Conservation (phyloP, 306 rosid species). For the Quercus agrifolia region DNA sequence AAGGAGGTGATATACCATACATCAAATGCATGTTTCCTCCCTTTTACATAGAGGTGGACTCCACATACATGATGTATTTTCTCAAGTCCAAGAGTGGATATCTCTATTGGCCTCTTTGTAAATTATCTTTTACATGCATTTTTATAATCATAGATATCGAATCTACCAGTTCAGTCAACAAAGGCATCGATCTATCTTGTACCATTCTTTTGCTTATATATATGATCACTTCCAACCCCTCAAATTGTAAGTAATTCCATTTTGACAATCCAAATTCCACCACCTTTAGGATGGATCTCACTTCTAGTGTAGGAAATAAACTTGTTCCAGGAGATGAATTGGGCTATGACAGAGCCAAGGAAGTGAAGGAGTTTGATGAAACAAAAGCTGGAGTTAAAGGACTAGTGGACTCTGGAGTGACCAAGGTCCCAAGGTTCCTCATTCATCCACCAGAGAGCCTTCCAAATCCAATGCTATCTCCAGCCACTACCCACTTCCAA, state of each 20-base stretch:
- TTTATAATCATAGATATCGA: slow-evolving; percentile 26
- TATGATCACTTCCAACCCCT: slow-evolving; percentile 24
- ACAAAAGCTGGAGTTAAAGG: slow-evolving; percentile 76
- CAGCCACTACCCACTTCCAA: slow-evolving; percentile 8
- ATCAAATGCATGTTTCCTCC: too few species aligned
- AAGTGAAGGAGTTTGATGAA: slow-evolving; percentile 68
- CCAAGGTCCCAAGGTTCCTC: slow-evolving; percentile 57
- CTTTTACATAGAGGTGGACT: too few species aligned
- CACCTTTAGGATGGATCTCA: slow-evolving; percentile 24
- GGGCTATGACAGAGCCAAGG: slow-evolving; percentile 53
- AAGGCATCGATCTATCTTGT: slow-evolving; percentile 24
- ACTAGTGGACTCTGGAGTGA: slow-evolving; percentile 51
- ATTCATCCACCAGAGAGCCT: slow-evolving; percentile 44
- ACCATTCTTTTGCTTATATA: slow-evolving; percentile 11
- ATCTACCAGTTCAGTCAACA: slow-evolving; percentile 8
- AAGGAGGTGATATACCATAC: too few species aligned
- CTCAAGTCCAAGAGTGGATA: slow-evolving; percentile 25
- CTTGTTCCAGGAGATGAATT: neutral
- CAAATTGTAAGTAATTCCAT: slow-evolving; percentile 11
- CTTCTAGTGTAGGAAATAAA: neutral
- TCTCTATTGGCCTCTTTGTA: slow-evolving; percentile 34
- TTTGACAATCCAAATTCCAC: neutral
- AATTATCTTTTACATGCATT: neutral
- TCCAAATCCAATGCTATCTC: neutral
- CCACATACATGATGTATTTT: neutral